Conservation (phyloP, 192 early-diverging fungal species). For the Coemansia sp. region DNA sequence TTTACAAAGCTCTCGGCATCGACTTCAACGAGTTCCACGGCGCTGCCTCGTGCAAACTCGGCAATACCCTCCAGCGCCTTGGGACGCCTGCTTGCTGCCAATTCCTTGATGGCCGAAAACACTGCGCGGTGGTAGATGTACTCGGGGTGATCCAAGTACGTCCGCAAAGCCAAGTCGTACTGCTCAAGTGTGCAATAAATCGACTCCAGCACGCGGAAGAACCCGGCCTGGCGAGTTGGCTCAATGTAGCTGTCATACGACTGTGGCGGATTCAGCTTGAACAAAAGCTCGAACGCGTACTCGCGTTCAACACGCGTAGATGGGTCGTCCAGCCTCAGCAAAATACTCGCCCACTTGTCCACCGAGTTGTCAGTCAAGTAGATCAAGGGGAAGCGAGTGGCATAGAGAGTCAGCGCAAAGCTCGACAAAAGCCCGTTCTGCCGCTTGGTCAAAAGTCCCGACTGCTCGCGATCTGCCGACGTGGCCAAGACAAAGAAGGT, state of each 20-base stretch:
- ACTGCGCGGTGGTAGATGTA: constrained; percentile 31
- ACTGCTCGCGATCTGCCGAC: background rate
- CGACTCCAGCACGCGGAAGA: constrained; percentile 46
- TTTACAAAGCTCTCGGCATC: constrained; percentile 38
- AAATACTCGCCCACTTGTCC: constrained; percentile 21
- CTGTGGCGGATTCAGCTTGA: constrained; percentile 44
- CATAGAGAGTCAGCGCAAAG: constrained; percentile 43
- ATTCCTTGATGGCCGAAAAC: constrained; percentile 32
- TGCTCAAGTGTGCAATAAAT: constrained; percentile 30
- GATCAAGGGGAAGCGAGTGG: constrained; percentile 44
- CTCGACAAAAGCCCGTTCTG: constrained; percentile 41
- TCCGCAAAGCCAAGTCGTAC: constrained; percentile 36
- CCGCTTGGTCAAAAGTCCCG: constrained; percentile 7
- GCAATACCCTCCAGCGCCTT: constrained; percentile 11
- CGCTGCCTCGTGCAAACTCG: constrained; percentile 14
- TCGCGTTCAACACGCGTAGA: constrained; percentile 42
- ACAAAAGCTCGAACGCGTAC: constrained; percentile 42
- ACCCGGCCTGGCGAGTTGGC: constrained; percentile 28
- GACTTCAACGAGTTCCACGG: constrained; percentile 28
- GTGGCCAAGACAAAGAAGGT: constrained; percentile 24
- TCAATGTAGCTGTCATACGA: constrained; percentile 34
- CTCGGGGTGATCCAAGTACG: constrained; percentile 45
- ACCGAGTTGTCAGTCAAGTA: constrained; percentile 33
- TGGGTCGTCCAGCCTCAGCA: constrained; percentile 32
- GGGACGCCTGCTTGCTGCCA: constrained; percentile 8